These are phyloP conservation scores for Cytospora mali DNA, from an alignment of 2,329 filamentous ascomycete genomes.

Conservation along the genomic window DNA sequence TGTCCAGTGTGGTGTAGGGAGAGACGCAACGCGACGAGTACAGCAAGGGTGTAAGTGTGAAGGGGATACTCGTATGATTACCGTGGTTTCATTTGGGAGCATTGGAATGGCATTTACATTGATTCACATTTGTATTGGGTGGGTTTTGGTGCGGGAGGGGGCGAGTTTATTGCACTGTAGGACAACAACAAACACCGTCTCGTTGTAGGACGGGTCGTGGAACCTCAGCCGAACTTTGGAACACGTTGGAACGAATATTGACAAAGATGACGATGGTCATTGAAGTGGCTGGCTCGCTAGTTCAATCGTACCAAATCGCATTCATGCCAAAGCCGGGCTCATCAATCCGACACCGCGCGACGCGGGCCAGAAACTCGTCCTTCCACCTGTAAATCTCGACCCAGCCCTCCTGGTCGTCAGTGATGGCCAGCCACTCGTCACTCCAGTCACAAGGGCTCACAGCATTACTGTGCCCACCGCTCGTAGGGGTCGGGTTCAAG, in stretches of 20 bases:
- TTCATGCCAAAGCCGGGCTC: conserved; percentile 97
- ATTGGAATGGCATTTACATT: conserved; percentile 20
- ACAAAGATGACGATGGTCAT: not conserved
- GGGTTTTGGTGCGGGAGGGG: not conserved
- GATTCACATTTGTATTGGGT: not conserved
- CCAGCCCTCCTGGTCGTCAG: conserved; percentile 85
- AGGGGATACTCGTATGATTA: conserved; percentile 19
- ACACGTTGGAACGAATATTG: too few relatives aligned
- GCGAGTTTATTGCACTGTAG: too few relatives aligned
- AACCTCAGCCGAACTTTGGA: too few relatives aligned
- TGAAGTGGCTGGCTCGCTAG: not conserved
- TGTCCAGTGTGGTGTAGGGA: not conserved
- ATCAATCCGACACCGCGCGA: conserved; percentile 74
- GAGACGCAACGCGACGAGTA: not conserved
- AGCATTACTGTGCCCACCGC: conserved; percentile 85
- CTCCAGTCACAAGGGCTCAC: conserved; percentile 82
- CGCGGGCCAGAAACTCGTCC: conserved; percentile 76
- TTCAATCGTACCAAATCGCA: conserved; percentile 87
- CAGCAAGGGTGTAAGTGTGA: conserved; percentile 14
- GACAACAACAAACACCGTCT: too few relatives aligned
- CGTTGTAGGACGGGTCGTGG: too few relatives aligned
- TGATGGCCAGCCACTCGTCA: conserved; percentile 88
- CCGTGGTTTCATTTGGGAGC: conserved; percentile 16
- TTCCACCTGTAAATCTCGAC: conserved; percentile 87
- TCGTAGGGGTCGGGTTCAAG: conserved; percentile 82